Conservation (phyloP, 768 basidiomycete genomes). For the Tricholoma hemisulphureum region DNA sequence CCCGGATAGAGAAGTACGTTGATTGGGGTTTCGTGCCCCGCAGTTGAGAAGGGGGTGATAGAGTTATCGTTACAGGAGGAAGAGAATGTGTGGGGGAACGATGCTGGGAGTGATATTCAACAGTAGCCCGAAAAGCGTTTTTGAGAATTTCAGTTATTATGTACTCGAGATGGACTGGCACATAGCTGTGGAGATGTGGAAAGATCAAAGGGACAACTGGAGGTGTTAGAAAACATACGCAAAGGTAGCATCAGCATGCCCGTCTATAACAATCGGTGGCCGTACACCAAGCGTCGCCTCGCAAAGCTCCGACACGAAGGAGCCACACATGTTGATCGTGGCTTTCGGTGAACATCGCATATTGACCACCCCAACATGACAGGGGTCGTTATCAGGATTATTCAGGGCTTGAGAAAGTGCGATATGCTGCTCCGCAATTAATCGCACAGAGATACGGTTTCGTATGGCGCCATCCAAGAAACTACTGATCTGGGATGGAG, state of each 20-base stretch:
- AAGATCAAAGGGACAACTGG: constrained; percentile 6
- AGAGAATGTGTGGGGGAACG: constrained; percentile 35
- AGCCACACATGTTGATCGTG: constrained; percentile 77
- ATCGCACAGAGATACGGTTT: constrained; percentile 81
- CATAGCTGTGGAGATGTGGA: constrained; percentile 44
- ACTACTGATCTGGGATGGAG: constrained; percentile 70
- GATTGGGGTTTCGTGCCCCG: constrained; percentile 26
- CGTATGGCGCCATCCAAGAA: constrained; percentile 85
- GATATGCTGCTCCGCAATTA: constrained; percentile 91
- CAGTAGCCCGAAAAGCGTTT: constrained; percentile 87
- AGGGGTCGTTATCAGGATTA: constrained; percentile 33
- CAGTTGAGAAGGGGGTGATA: constrained; percentile 52
- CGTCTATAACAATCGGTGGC: constrained; percentile 70
- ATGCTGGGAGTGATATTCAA: constrained; percentile 63
- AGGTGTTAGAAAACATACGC: constrained; percentile 52
- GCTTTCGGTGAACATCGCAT: constrained; percentile 65
- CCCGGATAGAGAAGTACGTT: constrained; percentile 68
- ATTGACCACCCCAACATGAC: constrained; percentile 72
- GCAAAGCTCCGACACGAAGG: constrained; percentile 82
- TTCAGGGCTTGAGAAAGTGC: constrained; percentile 71
- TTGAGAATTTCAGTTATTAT: constrained; percentile 89
- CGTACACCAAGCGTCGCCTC: constrained; percentile 77
- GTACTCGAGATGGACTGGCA: constrained; percentile 89
- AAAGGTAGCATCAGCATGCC: constrained; percentile 67
- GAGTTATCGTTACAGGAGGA: constrained; percentile 69